These are phyloP conservation scores for Ganoderma boninense DNA, from an alignment of 1,284 basidiomycete species.

Conservation along the genomic window DNA sequence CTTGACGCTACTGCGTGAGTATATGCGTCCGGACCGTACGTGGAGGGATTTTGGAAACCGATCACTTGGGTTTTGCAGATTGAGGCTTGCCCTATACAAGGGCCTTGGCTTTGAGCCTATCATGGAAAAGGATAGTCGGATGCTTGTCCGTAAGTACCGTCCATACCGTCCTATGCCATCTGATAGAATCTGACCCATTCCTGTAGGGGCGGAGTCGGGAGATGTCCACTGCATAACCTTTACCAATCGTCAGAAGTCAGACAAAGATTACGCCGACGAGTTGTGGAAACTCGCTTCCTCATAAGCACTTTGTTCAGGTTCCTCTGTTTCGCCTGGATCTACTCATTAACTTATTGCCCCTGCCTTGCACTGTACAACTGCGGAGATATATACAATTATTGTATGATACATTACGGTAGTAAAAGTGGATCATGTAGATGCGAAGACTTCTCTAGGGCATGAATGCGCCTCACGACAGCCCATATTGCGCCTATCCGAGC, in stretches of 20 bases:
- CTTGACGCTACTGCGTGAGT: constrained; percentile 75
- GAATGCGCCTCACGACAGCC: constrained; percentile 13
- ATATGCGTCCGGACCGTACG: background rate
- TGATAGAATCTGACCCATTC: background rate
- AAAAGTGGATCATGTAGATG: background rate
- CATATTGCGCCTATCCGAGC: constrained; percentile 22
- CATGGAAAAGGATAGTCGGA: constrained; percentile 55
- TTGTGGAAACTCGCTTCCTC: constrained; percentile 69
- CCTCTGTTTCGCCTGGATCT: background rate
- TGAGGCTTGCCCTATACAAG: constrained; percentile 72
- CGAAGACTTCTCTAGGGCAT: background rate
- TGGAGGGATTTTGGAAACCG: background rate
- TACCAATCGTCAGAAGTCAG: constrained; percentile 37
- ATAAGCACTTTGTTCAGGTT: constrained; percentile 38
- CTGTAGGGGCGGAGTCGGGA: constrained; percentile 64
- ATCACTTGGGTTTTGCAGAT: constrained; percentile 44
- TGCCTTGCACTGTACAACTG: constrained; percentile 1
- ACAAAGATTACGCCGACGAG: constrained; percentile 47
- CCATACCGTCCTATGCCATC: background rate
- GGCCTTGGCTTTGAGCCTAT: constrained; percentile 76
- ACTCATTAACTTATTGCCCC: background rate
- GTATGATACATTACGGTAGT: constrained; percentile 20
- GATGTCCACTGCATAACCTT: constrained; percentile 60
- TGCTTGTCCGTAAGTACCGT: constrained; percentile 68
- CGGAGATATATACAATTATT: constrained; percentile 17